A percentile compares a stretch with the other conserved stretches of the same genome.
These are phyloP conservation scores for Pseudopyricularia cyperi DNA, from an alignment of 2,329 filamentous ascomycete species.

Conservation along the genomic window DNA sequence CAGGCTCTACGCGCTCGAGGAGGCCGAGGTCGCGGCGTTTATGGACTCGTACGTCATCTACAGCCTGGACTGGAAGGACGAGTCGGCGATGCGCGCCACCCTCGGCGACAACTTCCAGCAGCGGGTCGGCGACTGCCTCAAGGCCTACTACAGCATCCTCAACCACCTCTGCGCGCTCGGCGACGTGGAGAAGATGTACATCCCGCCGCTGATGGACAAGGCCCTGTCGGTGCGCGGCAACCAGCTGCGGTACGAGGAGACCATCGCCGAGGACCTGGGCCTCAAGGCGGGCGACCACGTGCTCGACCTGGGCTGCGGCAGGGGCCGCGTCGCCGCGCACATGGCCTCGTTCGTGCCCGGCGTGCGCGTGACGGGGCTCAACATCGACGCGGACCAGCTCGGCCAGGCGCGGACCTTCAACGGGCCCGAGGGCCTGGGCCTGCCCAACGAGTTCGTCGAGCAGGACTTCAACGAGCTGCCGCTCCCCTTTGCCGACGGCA, in stretches of 20 bases:
- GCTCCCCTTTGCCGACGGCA: slow-evolving; percentile 32
- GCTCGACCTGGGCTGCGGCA: slow-evolving; percentile 38
- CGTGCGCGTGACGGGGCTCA: slow-evolving; percentile 34
- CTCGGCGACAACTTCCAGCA: slow-evolving; percentile 35
- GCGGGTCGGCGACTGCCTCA: slow-evolving; percentile 36
- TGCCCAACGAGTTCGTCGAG: slow-evolving; percentile 32
- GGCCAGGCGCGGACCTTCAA: slow-evolving; percentile 31
- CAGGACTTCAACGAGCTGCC: slow-evolving; percentile 38
- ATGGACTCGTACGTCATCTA: slow-evolving; percentile 45
- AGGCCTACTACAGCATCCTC: slow-evolving; percentile 38
- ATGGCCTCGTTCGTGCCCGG: slow-evolving; percentile 31
- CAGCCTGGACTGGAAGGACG: slow-evolving; percentile 40
- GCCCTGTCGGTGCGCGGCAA: slow-evolving; percentile 35
- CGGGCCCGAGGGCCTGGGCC: slow-evolving; percentile 19
- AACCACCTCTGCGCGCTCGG: slow-evolving; percentile 42
- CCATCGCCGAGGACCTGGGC: slow-evolving; percentile 31
- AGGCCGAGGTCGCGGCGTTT: slow-evolving; percentile 38
- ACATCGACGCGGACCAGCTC: slow-evolving; percentile 40
- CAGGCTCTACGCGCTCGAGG: slow-evolving; percentile 31
- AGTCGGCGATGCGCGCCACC: slow-evolving; percentile 30
- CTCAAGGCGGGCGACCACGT: slow-evolving; percentile 30
- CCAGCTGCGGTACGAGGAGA: slow-evolving; percentile 38
- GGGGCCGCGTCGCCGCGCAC: slow-evolving; percentile 38
- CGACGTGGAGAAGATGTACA: slow-evolving; percentile 46
- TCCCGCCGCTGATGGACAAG: slow-evolving; percentile 38